These are phyloP conservation scores for Leccinum subspadiceum DNA, from an alignment of 1,284 basidiomycete species.

Conservation along the genomic window DNA sequence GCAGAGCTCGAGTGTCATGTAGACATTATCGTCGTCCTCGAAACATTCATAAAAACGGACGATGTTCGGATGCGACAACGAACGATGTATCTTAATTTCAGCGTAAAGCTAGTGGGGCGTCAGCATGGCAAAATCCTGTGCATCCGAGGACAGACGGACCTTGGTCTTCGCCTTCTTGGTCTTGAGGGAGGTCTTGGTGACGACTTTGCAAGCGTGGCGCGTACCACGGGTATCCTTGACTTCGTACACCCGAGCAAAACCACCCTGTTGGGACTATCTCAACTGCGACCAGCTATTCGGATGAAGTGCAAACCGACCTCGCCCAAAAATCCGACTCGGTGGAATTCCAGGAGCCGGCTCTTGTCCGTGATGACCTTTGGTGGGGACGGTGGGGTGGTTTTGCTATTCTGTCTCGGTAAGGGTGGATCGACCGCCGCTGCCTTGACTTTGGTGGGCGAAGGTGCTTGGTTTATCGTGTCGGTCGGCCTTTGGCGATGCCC, in stretches of 20 bases:
- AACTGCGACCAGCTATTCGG: not conserved
- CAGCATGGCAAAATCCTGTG: slow-evolving; percentile 2
- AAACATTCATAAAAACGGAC: slow-evolving; percentile 94
- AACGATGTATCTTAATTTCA: slow-evolving; percentile 97
- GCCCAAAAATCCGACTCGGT: slow-evolving; percentile 78
- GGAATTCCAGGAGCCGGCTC: slow-evolving; percentile 54
- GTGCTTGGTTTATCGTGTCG: slow-evolving; percentile 25
- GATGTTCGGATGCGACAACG: slow-evolving; percentile 90
- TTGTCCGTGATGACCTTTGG: slow-evolving; percentile 76
- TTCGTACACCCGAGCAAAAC: slow-evolving; percentile 89
- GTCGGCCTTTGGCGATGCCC: slow-evolving; percentile 40
- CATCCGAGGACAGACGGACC: slow-evolving; percentile 41
- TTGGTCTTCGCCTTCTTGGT: slow-evolving; percentile 93
- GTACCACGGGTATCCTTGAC: slow-evolving; percentile 67
- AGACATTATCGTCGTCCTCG: slow-evolving; percentile 94
- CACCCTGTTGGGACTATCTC: slow-evolving; percentile 54
- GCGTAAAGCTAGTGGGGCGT: slow-evolving; percentile 75
- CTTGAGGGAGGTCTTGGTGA: slow-evolving; percentile 80
- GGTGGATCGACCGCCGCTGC: slow-evolving; percentile 47
- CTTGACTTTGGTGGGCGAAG: slow-evolving; percentile 29
- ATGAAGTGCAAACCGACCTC: slow-evolving; percentile 55
- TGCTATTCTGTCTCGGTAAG: slow-evolving; percentile 74
- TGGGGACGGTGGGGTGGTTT: slow-evolving; percentile 78
- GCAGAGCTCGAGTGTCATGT: slow-evolving; percentile 95
- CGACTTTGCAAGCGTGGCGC: slow-evolving; percentile 84